Evolutionary conservation across 1,139 yeast species (phyloP), one percentile per base, ranked within the genome.

Genomic region (Meyerozyma athensensis): DNA sequence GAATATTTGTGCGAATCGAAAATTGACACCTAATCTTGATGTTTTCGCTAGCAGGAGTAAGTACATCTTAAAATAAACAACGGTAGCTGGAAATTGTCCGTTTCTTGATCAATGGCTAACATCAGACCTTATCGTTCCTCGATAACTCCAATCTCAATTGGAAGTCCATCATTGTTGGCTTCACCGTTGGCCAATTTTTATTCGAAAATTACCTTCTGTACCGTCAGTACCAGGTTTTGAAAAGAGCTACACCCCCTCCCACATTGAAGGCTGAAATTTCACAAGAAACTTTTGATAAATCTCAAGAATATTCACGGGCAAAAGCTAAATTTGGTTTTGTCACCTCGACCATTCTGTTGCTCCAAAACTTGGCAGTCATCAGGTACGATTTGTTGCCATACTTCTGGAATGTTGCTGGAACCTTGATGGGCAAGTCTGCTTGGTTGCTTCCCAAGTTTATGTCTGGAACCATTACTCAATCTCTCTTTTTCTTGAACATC

Each of bases 251-350:
- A 14, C 75, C 79, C 18, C 96, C 96, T 14, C 63, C 65, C 5
- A 74, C 82, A 7, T 66, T 90, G 43, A 72, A 76, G 45, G 77
- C 74, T 23, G 85, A 79, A 52, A 76, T 85, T 40, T 77, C 81
- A 36, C 71, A 77, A 34, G 85, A 84, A 42, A 86, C 92, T 3
- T 86, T 86, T 50, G 71, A 71, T 38, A 85, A 87, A 56, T 78
- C 96, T 3, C 90, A 86, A 54, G 77, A 72, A 24, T 92, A 92
- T 56, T 79, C 95, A 4, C 66, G 85, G 32, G 86, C 96, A n/a
- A 90, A 89, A 58, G 74, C 89, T 38, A 68, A 71, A 50, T 89
- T 87, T 56, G 74, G 83, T 2, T 68, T 86, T 39, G 59, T 85
- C 39, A 59, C 77, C 19, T 74, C 78, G 32, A 47, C 76, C 12